phyloP scores from a whole-genome alignment of 2,329 filamentous ascomycete genomes.

The Epichloe festucae region DNA sequence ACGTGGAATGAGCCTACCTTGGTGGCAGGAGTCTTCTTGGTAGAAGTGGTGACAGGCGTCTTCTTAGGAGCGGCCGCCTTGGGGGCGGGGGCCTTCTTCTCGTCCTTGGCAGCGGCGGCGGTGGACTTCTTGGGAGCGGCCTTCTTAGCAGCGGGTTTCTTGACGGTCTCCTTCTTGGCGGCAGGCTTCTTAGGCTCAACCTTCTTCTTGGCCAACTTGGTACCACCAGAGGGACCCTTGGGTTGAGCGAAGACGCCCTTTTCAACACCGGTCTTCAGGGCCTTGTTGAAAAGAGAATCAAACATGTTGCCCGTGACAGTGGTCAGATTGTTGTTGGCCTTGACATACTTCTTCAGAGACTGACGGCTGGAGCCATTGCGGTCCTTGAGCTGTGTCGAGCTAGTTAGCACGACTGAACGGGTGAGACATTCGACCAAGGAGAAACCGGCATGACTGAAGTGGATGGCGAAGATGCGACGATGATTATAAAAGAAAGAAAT shows the following conservation, averaged over 20 bases:
- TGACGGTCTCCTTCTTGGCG: constrained; percentile 19
- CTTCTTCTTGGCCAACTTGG: constrained; percentile 82
- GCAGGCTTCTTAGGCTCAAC: constrained; percentile 26
- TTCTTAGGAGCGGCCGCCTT: constrained; percentile 16
- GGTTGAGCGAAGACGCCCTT: constrained; percentile 80
- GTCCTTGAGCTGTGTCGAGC: constrained; percentile 41
- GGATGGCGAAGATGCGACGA: not conserved
- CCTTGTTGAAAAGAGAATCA: constrained; percentile 72
- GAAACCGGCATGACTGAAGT: no score
- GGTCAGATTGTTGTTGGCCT: constrained; percentile 38
- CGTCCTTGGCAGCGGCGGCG: constrained; percentile 13
- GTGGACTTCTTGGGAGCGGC: constrained; percentile 17
- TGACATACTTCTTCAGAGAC: constrained; percentile 48
- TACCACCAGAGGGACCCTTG: constrained; percentile 81
- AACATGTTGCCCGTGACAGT: constrained; percentile 40
- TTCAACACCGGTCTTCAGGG: constrained; percentile 68
- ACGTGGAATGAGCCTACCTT: constrained; percentile 9
- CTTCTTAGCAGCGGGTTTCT: constrained; percentile 22
- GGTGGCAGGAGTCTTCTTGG: constrained; percentile 5
- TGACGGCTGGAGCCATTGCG: constrained; percentile 50
- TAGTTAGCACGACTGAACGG: constrained; percentile 23
- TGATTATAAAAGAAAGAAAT: not conserved
- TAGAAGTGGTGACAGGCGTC: not conserved
- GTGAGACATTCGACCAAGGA: not conserved
- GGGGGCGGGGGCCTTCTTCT: constrained; percentile 20